phyloP scores from a whole-genome alignment of 176 grass and related monocot species.

The Hordeum vulgare region DNA sequence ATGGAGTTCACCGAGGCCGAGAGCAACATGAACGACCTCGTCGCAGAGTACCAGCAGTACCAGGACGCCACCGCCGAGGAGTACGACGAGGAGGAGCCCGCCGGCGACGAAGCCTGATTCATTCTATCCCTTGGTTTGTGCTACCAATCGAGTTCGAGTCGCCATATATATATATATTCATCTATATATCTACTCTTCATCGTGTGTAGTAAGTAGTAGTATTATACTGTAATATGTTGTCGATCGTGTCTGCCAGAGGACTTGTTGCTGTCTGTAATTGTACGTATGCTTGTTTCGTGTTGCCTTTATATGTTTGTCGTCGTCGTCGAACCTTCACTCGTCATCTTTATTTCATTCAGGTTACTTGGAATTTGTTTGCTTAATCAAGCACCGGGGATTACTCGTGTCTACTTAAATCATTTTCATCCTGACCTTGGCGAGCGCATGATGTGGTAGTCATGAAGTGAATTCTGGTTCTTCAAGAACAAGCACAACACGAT shows the following conservation, averaged over 20 bases:
- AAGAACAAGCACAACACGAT: no score
- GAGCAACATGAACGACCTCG: constrained; percentile 99
- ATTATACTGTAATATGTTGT: not conserved
- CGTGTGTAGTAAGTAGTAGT: not conserved
- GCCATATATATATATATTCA: not conserved
- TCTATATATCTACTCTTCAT: not conserved
- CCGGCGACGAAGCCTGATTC: constrained; percentile 31
- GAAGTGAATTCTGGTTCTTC: no score
- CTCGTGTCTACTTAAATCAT: not conserved
- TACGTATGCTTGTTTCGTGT: not conserved
- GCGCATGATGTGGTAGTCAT: no score
- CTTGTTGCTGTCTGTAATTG: not conserved
- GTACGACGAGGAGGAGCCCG: constrained; percentile 29
- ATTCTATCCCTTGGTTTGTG: not conserved
- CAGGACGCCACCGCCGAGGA: constrained; percentile 82
- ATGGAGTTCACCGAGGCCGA: constrained; percentile 99
- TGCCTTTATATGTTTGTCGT: not conserved
- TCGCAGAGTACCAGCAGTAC: constrained; percentile 96
- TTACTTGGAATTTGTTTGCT: not conserved
- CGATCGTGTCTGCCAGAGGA: not conserved
- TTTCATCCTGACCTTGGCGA: not conserved
- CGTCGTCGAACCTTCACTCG: not conserved
- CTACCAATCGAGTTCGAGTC: not conserved
- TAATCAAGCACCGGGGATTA: not conserved
- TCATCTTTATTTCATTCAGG: constrained; percentile 6